Base-by-base conservation (phyloP, 257 asterid genomes). In the Solanum peruvianum region DNA sequence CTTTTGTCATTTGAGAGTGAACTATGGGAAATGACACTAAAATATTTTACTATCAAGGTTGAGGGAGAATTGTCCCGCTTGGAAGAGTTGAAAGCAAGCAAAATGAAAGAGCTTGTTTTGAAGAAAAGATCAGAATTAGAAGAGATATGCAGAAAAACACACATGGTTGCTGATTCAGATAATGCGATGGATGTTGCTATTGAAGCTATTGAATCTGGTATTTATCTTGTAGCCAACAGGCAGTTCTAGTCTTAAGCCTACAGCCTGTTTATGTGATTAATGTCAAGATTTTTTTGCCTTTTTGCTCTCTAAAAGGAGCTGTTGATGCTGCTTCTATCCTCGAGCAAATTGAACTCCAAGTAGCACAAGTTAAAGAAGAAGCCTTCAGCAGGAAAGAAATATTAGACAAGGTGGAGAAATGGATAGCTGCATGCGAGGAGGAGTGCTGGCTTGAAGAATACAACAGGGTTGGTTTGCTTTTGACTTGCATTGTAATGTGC, bases 401-500 rank as follows among this genome's bases (percentile, higher is more conserved):
- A 86, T 98, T 97, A 66, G 99, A 97, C 88, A 97, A 91, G 92
- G 96, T 97, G 89, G 99, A 97, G 92, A 97, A 97, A 91, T 97
- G 99, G 99, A 95, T 95, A 90, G 90, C 94, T 42, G 98, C 99
- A 82, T 96, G 99, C 16, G 98, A 93, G 85, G 99, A 97, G 90
- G 99, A 97, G 93, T 93, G 98, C 90, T 97, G 99, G 99, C 99
- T 97, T 70, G 99, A 96, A 93, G 99, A 97, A 90, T 97, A 97
- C 86, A 95, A 93, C 85, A 95, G 98, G 97, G 99, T 96, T 88
- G 42, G 93, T 86, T 83, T 35, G 88, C 86, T 83, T n/a, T 81
- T 83, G 58, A 82, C 76, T 78, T 67, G 72, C 41, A 64, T 14
- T 78, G 66, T 72, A 60, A 42, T 72, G 84, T 70, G 47, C 82